Base-by-base conservation (phyloP, 768 basidiomycete species). In the Tulasnella sp. region DNA sequence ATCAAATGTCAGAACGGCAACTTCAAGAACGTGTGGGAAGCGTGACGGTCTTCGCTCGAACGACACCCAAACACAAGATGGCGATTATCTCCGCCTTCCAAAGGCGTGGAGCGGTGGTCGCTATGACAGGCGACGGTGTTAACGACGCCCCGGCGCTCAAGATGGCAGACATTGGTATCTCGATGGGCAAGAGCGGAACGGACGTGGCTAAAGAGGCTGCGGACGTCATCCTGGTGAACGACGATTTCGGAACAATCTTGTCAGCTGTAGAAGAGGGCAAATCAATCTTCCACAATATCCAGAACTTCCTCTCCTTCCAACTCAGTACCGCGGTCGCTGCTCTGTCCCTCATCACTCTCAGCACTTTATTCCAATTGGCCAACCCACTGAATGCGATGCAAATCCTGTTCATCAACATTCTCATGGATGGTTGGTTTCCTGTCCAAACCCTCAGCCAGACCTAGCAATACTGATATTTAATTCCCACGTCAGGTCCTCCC, bases 171-270 rank as follows among this genome's bases (percentile, higher is more conserved):
- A 98, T 99, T 81, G 97, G 97, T 16, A 90, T 99, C 75, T 94
- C 95, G 51, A 99, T 99, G 97, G 97, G 97, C 78, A 95, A 93
- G 85, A 94, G 93, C 79, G 97, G 97, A n/a, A 98, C 97, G 26
- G 97, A 99, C 83, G 97, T 99, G 15, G 96, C 97, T 35, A 99
- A 99, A 85, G 97, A 98, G 85, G 96, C 96, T 11, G 96, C 97
- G 9, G 95, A 99, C 85, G 91, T 96, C 81, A 98, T 99, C 81
- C 89, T 99, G 26, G 96, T 98, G 42, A 96, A 98, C 83, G 97
- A 99, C 84, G 96, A 98, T 84, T 98, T 99, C 82, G 93, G 90
- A 79, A 98, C 96, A 0, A 95, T 99, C 78, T 85, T 98, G 51
- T 93, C 95, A 20, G 96, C 97, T 7, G 91, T 99, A 57, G 95